These are phyloP conservation scores for Tubosaeta brunneosetosa DNA, from an alignment of 768 basidiomycete species.

Conservation along the genomic window DNA sequence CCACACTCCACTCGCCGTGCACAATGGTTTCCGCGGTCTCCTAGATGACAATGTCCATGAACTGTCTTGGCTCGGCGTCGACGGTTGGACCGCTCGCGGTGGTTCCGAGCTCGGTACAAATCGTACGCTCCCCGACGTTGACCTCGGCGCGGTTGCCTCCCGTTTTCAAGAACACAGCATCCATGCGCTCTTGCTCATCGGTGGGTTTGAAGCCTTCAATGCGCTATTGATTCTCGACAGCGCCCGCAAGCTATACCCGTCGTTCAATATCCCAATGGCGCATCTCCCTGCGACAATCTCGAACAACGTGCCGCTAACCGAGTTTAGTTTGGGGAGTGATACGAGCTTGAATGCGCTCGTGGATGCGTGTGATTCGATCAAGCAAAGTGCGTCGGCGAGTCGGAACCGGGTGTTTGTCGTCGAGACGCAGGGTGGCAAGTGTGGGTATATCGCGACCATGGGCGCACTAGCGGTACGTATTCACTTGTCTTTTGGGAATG, in stretches of 20 bases:
- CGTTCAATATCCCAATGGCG: conserved; percentile 93
- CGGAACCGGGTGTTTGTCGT: conserved; percentile 96
- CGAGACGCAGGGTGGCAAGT: conserved; percentile 96
- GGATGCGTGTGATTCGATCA: conserved; percentile 97
- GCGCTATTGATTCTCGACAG: conserved; percentile 74
- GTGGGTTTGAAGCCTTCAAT: conserved; percentile 94
- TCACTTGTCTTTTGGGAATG: neutral
- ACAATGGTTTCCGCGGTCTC: conserved; percentile 95
- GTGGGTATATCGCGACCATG: conserved; percentile 93
- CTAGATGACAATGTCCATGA: conserved; percentile 84
- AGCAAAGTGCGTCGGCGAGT: conserved; percentile 96
- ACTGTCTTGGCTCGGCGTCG: conserved; percentile 93
- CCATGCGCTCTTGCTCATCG: conserved; percentile 82
- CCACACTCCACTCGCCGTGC: conserved; percentile 86
- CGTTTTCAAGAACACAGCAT: conserved; percentile 85
- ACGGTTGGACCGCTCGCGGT: conserved; percentile 93
- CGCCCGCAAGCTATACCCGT: conserved; percentile 77
- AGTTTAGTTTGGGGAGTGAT: conserved; percentile 92
- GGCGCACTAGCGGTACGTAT: conserved; percentile 87
- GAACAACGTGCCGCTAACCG: conserved; percentile 97
- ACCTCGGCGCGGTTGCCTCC: conserved; percentile 84
- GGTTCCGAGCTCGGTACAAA: conserved; percentile 98
- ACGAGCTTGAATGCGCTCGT: conserved; percentile 98
- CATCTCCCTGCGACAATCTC: conserved; percentile 96
- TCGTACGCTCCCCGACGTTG: conserved; percentile 77